A percentile compares a stretch with the other conserved stretches of the same genome.
phyloP scores from a whole-genome alignment of 139 green algal genomes.

The Chloropicon primus region DNA sequence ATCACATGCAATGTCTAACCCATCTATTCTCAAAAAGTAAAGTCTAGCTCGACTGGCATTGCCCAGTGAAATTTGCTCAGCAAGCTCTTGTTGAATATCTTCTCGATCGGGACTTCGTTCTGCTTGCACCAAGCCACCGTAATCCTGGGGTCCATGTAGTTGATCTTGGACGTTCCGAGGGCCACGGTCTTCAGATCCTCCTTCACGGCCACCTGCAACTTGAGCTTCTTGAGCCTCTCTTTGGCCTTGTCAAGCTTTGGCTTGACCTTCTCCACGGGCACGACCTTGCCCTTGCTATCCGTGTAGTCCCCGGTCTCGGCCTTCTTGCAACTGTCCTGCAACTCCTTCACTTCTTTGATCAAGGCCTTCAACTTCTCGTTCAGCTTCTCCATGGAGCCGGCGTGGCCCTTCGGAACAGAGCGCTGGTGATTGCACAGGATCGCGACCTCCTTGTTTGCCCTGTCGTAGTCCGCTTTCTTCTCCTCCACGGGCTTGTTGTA shows the following conservation, averaged over 20 bases:
- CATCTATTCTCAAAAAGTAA: conserved; percentile 72
- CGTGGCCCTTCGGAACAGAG: conserved; percentile 73
- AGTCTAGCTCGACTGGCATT: conserved; percentile 75
- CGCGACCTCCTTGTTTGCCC: conserved; percentile 90
- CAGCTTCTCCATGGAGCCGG: conserved; percentile 65
- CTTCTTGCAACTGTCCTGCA: conserved; percentile 20
- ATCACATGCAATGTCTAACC: no score
- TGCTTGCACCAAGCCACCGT: conserved; percentile 93
- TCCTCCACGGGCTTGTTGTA: conserved; percentile 29
- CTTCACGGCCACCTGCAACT: conserved; percentile 42
- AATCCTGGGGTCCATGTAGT: conserved; percentile 99
- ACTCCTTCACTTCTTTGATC: conserved; percentile 17
- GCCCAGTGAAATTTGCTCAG: conserved; percentile 93
- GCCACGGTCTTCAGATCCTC: conserved; percentile 95
- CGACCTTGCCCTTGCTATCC: conserved; percentile 38
- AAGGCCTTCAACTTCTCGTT: conserved; percentile 6
- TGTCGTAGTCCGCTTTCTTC: conserved; percentile 81
- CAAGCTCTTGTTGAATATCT: conserved; percentile 89
- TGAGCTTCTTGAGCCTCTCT: conserved; percentile 25
- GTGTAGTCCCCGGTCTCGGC: conserved; percentile 25
- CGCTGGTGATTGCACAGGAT: conserved; percentile 99
- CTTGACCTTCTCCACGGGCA: conserved; percentile 37
- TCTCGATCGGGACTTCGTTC: conserved; percentile 33
- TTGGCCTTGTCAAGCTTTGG: conserved; percentile 25
- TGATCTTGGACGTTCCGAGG: conserved; percentile 97